Percentiles rank a stretch among this genome's conserved stretches.
These are phyloP conservation scores for Cryptococcus sp. DNA, from an alignment of 1,284 basidiomycete genomes.

Conservation along the genomic window DNA sequence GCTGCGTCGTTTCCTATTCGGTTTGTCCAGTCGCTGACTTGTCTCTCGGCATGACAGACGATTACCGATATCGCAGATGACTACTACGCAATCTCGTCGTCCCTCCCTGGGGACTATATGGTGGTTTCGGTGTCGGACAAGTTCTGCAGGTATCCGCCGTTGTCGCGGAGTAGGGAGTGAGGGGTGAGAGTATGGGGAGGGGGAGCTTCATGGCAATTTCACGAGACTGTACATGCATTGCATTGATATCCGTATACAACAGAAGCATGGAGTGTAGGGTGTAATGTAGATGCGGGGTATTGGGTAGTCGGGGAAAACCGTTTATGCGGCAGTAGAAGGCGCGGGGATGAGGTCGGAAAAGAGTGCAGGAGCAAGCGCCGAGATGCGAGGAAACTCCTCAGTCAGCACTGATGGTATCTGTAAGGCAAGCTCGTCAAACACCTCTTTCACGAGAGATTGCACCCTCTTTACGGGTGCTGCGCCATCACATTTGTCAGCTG, in stretches of 20 bases:
- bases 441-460: neutral
- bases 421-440: conserved; percentile 10
- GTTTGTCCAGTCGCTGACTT: neutral
- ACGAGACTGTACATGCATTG: conserved; percentile 7
- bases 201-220: neutral
- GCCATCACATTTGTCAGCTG: neutral
- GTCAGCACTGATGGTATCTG: conserved; percentile 12
- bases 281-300: neutral
- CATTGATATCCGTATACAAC: neutral
- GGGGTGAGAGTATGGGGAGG: neutral
- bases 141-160: conserved; percentile 75
- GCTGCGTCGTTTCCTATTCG: neutral
- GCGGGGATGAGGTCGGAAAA: conserved; percentile 12
- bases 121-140: conserved; percentile 84
- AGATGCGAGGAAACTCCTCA: conserved; percentile 7
- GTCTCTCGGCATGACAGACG: neutral
- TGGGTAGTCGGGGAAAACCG: neutral
- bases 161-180: conserved; percentile 18
- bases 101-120: conserved; percentile 67
- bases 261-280: neutral
- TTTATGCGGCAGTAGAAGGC: too few relatives aligned
- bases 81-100: conserved; percentile 82
- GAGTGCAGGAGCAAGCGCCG: conserved; percentile 1
- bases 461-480: neutral
- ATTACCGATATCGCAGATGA: conserved; percentile 55